phyloP scores from a whole-genome alignment of 2,329 filamentous ascomycete species.

The Aspergillus arachidicola region DNA sequence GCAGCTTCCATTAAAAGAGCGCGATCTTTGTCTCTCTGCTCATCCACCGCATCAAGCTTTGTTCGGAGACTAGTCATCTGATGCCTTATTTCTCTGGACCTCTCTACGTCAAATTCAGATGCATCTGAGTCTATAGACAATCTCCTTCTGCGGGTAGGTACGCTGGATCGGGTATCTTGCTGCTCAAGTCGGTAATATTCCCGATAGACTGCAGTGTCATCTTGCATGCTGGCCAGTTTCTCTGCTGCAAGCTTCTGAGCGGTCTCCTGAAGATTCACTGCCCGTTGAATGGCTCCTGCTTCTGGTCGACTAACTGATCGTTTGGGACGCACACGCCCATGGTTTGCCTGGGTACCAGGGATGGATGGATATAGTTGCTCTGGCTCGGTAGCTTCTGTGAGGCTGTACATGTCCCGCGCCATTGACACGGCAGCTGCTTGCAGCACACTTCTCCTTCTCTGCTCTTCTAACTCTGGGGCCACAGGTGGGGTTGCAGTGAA shows the following conservation, averaged over 20 bases:
- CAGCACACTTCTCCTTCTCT: constrained; percentile 69
- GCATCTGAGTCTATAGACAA: constrained; percentile 67
- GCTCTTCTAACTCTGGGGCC: constrained; percentile 71
- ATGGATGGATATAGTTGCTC: constrained; percentile 23
- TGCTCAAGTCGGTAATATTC: constrained; percentile 73
- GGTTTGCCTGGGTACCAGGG: constrained; percentile 36
- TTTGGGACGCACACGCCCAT: constrained; percentile 35
- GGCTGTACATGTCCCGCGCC: constrained; percentile 82
- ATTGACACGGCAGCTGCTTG: constrained; percentile 85
- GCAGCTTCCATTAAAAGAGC: constrained; percentile 75
- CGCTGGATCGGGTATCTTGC: constrained; percentile 47
- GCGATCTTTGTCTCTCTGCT: constrained; percentile 67
- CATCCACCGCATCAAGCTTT: constrained; percentile 53
- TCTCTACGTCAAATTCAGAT: constrained; percentile 65
- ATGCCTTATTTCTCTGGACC: constrained; percentile 71
- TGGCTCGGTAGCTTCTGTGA: constrained; percentile 49
- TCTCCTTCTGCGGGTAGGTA: constrained; percentile 62
- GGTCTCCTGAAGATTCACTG: constrained; percentile 71
- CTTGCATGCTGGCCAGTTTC: constrained; percentile 76
- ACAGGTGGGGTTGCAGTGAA: constrained; percentile 77
- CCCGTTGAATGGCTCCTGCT: constrained; percentile 25
- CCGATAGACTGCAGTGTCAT: constrained; percentile 69
- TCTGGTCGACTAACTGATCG: constrained; percentile 32
- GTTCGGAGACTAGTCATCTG: constrained; percentile 81
- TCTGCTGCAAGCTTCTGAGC: constrained; percentile 86